Base-by-base conservation (phyloP, 768 basidiomycete species). In the Pleurotus sapidus region DNA sequence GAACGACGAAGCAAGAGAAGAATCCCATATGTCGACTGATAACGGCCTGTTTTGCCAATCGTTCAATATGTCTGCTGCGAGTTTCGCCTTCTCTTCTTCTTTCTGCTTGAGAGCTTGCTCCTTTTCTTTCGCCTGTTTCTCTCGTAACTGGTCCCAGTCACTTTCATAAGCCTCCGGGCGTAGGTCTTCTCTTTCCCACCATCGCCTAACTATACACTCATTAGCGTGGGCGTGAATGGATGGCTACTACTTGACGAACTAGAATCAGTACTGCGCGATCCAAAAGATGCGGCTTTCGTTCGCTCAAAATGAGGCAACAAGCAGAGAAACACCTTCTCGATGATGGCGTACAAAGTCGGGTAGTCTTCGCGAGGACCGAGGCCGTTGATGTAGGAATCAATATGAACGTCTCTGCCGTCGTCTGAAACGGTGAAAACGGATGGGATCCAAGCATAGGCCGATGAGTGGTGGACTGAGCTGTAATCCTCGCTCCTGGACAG, bases 361-460 rank as follows among this genome's bases (percentile, higher is more conserved):
- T 34, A 57, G 12, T 54, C 12, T 18, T 59, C 63, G 11, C 63
- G 50, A 8, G 63, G 56, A 1, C 63, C 63, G n/a, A 62, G 34
- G 6, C 61, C 61, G 48, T 64, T 64, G 39, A 64, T 64, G 55
- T 64, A 64, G 4, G 58, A 57, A 7, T 60, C 30, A 40, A 64
- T 64, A 8, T 30, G 54, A 17, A 60, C 59, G 15, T 55, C 56
- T 17, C 39, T 60, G 23, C 61, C 58, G 46, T 61, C 61, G 11
- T 49, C 11, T 1, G 49, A 55, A 18, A 64, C 58, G 24, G 37
- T 51, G 27, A 63, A 63, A 34, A 63, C 39, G 3, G 63, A 59
- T 1, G 61, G 61, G 2, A 64, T 59, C 63, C 63, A 62, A 5
- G 61, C 50, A 40, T 55, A 62, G 3, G 17, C 9, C 8, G 62